Conservation (phyloP, 140 eudicot species). For the Oenanthe javanica region DNA sequence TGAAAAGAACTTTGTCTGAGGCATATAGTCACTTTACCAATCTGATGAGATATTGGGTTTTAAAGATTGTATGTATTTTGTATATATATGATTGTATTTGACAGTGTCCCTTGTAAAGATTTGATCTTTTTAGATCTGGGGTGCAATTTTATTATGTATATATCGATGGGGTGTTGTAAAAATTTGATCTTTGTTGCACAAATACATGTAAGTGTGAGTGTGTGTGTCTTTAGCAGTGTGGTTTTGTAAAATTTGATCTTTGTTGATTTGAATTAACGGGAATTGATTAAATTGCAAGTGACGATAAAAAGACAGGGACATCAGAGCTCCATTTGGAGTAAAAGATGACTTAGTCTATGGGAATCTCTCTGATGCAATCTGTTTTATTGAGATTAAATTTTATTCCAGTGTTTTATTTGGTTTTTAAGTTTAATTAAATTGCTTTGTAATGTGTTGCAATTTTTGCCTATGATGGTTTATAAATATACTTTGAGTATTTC, state of each 20-base stretch:
- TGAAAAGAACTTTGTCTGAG: constrained; percentile 35
- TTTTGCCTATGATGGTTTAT: constrained; percentile 44
- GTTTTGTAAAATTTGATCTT: too few relatives aligned
- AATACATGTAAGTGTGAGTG: too few relatives aligned
- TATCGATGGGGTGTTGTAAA: neutral
- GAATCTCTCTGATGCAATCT: constrained; percentile 37
- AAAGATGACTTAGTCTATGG: constrained; percentile 41
- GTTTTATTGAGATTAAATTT: too few relatives aligned
- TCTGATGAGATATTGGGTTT: neutral
- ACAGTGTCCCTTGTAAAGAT: neutral
- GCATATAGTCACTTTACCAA: neutral
- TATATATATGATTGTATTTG: neutral
- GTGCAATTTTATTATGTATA: too few relatives aligned
- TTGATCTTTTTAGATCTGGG: neutral
- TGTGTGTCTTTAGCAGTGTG: too few relatives aligned
- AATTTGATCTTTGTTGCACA: neutral
- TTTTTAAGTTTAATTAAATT: neutral
- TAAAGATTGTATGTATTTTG: too few relatives aligned
- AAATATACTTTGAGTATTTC: constrained; percentile 51
- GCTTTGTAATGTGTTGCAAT: neutral
- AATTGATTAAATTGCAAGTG: constrained; percentile 23
- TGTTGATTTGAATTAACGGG: neutral
- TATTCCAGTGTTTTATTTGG: neutral
- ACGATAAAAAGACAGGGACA: constrained; percentile 56
- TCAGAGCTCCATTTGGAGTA: constrained; percentile 28